A percentile compares a stretch with the other conserved stretches of the same genome.
Conservation (phyloP, 1,139 yeast genomes). For the Blastobotrys capitulatus region DNA sequence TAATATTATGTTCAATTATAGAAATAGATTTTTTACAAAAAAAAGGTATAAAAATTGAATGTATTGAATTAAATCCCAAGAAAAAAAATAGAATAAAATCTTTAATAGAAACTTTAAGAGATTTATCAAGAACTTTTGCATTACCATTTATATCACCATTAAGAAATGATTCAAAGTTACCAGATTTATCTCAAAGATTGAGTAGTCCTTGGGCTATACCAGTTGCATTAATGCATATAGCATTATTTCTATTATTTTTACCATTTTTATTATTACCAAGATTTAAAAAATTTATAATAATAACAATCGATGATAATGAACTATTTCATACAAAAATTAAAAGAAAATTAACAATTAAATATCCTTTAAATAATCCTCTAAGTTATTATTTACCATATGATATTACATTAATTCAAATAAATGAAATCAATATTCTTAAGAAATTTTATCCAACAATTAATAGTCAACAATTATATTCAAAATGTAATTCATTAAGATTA, state of each 20-base stretch:
- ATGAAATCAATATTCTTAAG: slow-evolving; percentile 9
- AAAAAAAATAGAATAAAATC: neutral
- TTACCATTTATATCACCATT: slow-evolving; percentile 21
- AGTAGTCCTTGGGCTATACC: slow-evolving; percentile 26
- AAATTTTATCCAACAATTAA: slow-evolving; percentile 16
- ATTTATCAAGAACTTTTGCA: slow-evolving; percentile 19
- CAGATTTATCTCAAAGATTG: slow-evolving; percentile 18
- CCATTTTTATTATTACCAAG: slow-evolving; percentile 19
- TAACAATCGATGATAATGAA: neutral
- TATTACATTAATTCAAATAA: slow-evolving; percentile 1
- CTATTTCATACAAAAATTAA: slow-evolving; percentile 4
- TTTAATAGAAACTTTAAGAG: slow-evolving; percentile 13
- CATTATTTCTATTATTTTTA: slow-evolving; percentile 17
- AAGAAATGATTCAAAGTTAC: slow-evolving; percentile 13
- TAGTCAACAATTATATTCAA: slow-evolving; percentile 16
- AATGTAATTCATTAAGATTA: slow-evolving; percentile 15
- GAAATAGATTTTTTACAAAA: neutral
- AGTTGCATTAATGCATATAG: slow-evolving; percentile 21
- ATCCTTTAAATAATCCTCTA: neutral
- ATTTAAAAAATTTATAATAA: neutral
- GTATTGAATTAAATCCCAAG: neutral
- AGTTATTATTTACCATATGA: slow-evolving; percentile 2
- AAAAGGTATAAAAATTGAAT: neutral
- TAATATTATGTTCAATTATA: neutral
- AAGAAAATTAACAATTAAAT: slow-evolving; percentile 5